Conservation (phyloP, 768 basidiomycete species). For the Mycena kentingensis region DNA sequence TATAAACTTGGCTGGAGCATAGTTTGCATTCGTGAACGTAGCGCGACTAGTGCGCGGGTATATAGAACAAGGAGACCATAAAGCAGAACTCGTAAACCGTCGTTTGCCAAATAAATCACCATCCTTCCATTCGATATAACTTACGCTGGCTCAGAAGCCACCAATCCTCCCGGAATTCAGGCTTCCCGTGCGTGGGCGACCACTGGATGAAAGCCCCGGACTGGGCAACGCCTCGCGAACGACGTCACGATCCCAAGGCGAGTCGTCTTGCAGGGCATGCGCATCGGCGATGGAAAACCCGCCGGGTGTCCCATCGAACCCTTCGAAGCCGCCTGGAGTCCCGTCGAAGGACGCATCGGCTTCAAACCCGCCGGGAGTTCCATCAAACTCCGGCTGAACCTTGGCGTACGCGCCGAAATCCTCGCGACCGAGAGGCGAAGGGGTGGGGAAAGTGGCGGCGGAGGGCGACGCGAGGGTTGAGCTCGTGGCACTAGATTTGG, state of each 20-base stretch:
- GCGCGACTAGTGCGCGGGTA: too few species aligned
- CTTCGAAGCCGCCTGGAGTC: background rate
- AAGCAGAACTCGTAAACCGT: too few species aligned
- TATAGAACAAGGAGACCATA: too few species aligned
- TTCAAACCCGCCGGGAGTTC: background rate
- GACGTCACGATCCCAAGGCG: background rate
- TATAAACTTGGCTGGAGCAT: too few species aligned
- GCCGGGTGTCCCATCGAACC: background rate
- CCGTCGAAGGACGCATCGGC: background rate
- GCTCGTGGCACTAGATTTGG: constrained; percentile 4
- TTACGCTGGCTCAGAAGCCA: background rate
- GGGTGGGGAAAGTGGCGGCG: background rate
- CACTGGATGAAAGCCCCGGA: background rate
- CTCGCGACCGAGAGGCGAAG: background rate
- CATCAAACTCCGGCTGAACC: background rate
- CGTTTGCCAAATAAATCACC: too few species aligned
- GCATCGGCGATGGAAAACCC: background rate
- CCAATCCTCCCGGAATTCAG: background rate
- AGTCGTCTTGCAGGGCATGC: background rate
- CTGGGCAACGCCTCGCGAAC: background rate
- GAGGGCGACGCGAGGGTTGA: background rate
- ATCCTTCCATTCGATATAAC: too few species aligned
- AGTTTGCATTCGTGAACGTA: too few species aligned
- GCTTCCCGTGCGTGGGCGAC: background rate
- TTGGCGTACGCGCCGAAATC: background rate